Percentiles rank a stretch among this genome's conserved stretches.
phyloP scores from a whole-genome alignment of 2,329 filamentous ascomycete species.

The Exophiala sp. region DNA sequence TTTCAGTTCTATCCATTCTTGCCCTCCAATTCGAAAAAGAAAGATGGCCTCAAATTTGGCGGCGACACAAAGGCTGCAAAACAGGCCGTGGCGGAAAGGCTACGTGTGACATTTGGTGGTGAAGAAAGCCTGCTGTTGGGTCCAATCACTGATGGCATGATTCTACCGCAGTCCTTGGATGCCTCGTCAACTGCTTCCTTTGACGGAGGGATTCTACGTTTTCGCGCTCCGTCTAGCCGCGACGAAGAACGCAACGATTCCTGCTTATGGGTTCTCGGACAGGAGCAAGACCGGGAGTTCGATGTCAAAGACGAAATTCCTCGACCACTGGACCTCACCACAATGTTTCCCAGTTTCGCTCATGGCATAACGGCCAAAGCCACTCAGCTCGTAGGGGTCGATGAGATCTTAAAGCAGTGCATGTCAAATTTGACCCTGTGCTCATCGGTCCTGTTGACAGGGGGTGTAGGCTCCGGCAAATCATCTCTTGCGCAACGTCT shows the following conservation, averaged over 20 bases:
- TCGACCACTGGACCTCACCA: conserved; percentile 53
- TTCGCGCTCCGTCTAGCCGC: conserved; percentile 45
- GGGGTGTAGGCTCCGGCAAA: conserved; percentile 87
- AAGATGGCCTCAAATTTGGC: conserved; percentile 75
- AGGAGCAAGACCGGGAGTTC: conserved; percentile 69
- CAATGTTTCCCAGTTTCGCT: conserved; percentile 45
- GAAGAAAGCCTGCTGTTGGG: conserved; percentile 69
- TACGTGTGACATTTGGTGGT: conserved; percentile 59
- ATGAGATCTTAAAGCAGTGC: conserved; percentile 68
- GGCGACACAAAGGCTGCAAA: conserved; percentile 80
- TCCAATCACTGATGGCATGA: conserved; percentile 82
- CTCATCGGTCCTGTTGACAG: conserved; percentile 85
- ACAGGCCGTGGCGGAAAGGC: conserved; percentile 67
- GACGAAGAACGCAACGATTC: conserved; percentile 33
- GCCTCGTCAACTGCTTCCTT: conserved; percentile 60
- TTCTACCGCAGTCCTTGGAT: conserved; percentile 62
- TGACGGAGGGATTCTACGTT: conserved; percentile 78
- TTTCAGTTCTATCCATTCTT: conserved; percentile 81
- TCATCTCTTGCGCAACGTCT: conserved; percentile 74
- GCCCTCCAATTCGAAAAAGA: conserved; percentile 51
- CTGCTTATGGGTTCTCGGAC: conserved; percentile 67
- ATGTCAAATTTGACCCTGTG: conserved; percentile 74
- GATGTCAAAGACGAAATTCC: conserved; percentile 74
- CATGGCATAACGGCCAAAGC: conserved; percentile 53
- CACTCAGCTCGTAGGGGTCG: conserved; percentile 76